A percentile compares a stretch with the other conserved stretches of the same genome.
These are phyloP conservation scores for Letharia columbiana DNA, from an alignment of 495 filamentous ascomycete species.

Conservation along the genomic window DNA sequence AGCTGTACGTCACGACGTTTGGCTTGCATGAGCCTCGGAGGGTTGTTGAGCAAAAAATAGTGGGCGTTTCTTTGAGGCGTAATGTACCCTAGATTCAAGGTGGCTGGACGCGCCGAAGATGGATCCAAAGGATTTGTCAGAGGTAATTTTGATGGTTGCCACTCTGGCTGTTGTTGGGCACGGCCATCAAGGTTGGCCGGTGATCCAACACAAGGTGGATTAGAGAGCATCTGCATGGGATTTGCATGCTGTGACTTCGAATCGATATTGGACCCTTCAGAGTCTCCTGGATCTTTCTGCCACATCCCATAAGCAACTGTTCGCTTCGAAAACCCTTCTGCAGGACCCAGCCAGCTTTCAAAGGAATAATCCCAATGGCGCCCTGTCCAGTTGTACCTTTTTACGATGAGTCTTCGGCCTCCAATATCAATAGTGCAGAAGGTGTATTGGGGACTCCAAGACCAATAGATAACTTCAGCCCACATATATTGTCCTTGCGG, in stretches of 20 bases:
- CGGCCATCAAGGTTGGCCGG: background rate
- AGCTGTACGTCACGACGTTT: background rate
- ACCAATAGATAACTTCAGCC: background rate
- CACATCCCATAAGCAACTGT: background rate
- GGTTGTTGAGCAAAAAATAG: background rate
- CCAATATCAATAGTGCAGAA: background rate
- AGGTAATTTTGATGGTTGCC: background rate
- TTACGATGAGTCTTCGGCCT: background rate
- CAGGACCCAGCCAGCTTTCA: background rate
- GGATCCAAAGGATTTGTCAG: background rate
- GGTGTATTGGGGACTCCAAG: background rate
- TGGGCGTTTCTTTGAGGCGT: background rate
- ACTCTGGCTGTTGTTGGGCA: background rate
- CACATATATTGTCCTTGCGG: background rate
- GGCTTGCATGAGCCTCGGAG: background rate
- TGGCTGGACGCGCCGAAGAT: background rate
- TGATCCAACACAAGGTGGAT: background rate
- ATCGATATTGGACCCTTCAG: background rate
- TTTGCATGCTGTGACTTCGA: background rate
- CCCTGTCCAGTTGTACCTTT: background rate
- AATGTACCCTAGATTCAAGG: no score
- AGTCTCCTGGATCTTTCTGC: background rate
- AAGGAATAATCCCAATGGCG: no score
- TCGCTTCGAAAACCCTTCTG: background rate
- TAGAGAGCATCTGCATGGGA: background rate